A percentile compares a stretch with the other conserved stretches of the same genome.
These are phyloP conservation scores for Barnettozyma siamensis DNA, from an alignment of 805 yeast genomes.

Conservation along the genomic window DNA sequence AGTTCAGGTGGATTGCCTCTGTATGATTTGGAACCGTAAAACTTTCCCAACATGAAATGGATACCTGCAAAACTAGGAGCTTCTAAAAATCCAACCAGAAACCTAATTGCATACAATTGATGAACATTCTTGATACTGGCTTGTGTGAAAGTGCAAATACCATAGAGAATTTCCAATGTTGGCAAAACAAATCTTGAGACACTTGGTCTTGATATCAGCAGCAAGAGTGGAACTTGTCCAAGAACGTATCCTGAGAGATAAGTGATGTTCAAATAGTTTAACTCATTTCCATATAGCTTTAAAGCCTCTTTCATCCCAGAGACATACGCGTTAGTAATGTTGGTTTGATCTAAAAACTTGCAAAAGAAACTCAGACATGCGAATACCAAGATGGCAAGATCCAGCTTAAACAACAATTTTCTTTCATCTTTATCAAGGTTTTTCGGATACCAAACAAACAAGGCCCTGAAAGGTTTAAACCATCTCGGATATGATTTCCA, in stretches of 20 bases:
- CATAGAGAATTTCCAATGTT: constrained; percentile 40
- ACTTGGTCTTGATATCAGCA: constrained; percentile 39
- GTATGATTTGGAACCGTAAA: neutral
- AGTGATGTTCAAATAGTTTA: constrained; percentile 24
- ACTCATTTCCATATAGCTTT: constrained; percentile 52
- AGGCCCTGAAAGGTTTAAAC: constrained; percentile 3
- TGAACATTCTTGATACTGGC: constrained; percentile 1
- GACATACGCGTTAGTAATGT: constrained; percentile 55
- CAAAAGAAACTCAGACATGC: constrained; percentile 24
- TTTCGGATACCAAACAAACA: constrained; percentile 10
- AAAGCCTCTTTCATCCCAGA: constrained; percentile 53
- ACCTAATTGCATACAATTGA: constrained; percentile 22
- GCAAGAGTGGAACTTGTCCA: constrained; percentile 5
- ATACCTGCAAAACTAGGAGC: constrained; percentile 6
- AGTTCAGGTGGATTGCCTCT: constrained; percentile 4
- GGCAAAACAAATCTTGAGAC: constrained; percentile 28
- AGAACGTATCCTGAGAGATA: constrained; percentile 8
- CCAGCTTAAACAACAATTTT: constrained; percentile 6
- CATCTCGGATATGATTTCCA: constrained; percentile 1
- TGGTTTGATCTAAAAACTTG: constrained; percentile 51
- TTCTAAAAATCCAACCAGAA: constrained; percentile 14
- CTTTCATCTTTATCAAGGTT: constrained; percentile 3
- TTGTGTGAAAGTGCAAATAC: constrained; percentile 10
- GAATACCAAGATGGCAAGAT: constrained; percentile 10
- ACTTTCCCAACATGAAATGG: constrained; percentile 3